A percentile compares a stretch with the other conserved stretches of the same genome.
phyloP scores from a whole-genome alignment of 2,329 filamentous ascomycete species.

The Penicillium aurantiogriseum region DNA sequence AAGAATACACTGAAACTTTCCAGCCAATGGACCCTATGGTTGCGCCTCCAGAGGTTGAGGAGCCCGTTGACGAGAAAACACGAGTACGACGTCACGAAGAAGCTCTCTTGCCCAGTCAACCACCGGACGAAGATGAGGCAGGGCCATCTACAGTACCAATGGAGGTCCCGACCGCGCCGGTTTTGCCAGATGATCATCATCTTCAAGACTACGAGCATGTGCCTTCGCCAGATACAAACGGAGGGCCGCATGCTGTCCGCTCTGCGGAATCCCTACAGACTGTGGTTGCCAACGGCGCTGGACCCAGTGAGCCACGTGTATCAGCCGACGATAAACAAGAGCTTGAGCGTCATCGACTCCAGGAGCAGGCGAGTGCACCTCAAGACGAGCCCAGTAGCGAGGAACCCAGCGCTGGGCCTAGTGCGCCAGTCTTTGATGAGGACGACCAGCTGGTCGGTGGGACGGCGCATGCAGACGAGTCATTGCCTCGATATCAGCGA shows the following conservation, averaged over 20 bases:
- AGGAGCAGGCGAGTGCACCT: constrained; percentile 64
- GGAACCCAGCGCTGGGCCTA: constrained; percentile 40
- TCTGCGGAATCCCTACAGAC: constrained; percentile 35
- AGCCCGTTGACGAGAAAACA: constrained; percentile 75
- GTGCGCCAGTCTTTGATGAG: constrained; percentile 60
- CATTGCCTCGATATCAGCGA: constrained; percentile 47
- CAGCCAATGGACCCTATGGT: constrained; percentile 26
- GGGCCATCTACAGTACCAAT: constrained; percentile 46
- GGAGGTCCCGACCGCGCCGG: constrained; percentile 45
- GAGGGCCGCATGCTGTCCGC: constrained; percentile 23
- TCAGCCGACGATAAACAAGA: constrained; percentile 73
- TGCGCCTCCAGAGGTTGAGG: constrained; percentile 55
- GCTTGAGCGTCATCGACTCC: constrained; percentile 64
- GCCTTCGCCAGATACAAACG: constrained; percentile 22
- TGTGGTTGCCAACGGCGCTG: constrained; percentile 31
- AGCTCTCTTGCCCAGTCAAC: constrained; percentile 76
- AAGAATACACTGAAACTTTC: constrained; percentile 26
- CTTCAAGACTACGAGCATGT: constrained; percentile 48
- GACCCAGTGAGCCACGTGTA: constrained; percentile 39
- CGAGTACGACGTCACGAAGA: constrained; percentile 74
- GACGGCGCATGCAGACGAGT: constrained; percentile 39
- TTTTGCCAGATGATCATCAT: constrained; percentile 51
- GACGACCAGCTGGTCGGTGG: constrained; percentile 48
- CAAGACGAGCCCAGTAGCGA: constrained; percentile 22
- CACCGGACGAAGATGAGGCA: constrained; percentile 52